A percentile compares a stretch with the other conserved stretches of the same genome.
Conservation (phyloP, 2,329 filamentous ascomycete genomes). For the Triangularia setosa region DNA sequence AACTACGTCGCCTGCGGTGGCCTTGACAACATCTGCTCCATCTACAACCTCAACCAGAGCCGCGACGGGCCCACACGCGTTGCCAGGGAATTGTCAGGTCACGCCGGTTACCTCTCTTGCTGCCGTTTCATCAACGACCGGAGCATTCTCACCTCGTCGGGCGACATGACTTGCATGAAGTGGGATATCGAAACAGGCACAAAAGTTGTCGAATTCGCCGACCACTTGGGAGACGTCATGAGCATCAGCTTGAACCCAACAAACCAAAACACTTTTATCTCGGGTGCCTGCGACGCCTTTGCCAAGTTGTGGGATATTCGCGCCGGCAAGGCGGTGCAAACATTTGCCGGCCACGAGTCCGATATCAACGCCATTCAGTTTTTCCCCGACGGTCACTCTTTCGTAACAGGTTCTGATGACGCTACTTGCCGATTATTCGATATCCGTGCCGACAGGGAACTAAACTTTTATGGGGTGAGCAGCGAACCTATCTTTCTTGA, state of each 20-base stretch:
- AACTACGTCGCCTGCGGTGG: slow-evolving; percentile 99
- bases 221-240: slow-evolving; percentile 98
- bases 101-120: slow-evolving; percentile 96
- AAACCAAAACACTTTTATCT: slow-evolving; percentile 98
- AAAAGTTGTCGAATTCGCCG: slow-evolving; percentile 96
- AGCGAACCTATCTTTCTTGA: neutral
- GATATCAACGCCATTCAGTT: slow-evolving; percentile 99
- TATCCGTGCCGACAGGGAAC: slow-evolving; percentile 84
- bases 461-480: slow-evolving; percentile 66
- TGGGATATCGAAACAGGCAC: slow-evolving; percentile 99
- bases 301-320: slow-evolving; percentile 99
- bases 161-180: slow-evolving; percentile 99
- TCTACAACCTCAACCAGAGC: slow-evolving; percentile 94
- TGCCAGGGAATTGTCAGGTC: slow-evolving; percentile 89
- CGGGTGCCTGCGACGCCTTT: slow-evolving; percentile 97
- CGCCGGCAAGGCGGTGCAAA: slow-evolving; percentile 96
- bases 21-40: slow-evolving; percentile 98
- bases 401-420: slow-evolving; percentile 96
- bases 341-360: slow-evolving; percentile 95
- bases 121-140: slow-evolving; percentile 98
- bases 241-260: slow-evolving; percentile 99
- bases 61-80: slow-evolving; percentile 96
- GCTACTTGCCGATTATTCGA: slow-evolving; percentile 97
- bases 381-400: slow-evolving; percentile 97
- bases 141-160: slow-evolving; percentile 94